A percentile compares a stretch with the other conserved stretches of the same genome.
Evolutionary conservation across 169 alveolate species (phyloP).

Genomic region (Babesia bigemina): DNA sequence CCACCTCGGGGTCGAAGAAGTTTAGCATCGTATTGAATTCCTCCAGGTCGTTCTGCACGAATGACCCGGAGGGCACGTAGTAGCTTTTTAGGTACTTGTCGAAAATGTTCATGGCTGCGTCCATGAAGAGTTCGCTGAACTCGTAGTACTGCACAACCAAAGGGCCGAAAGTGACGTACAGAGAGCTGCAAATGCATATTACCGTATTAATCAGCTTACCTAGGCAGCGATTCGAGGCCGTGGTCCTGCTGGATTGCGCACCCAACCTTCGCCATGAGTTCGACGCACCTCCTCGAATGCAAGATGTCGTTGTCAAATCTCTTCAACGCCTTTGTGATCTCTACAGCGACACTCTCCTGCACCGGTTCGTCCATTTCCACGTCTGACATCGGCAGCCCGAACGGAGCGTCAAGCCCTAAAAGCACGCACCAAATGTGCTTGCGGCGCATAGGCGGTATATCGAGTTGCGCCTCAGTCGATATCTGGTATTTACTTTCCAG

Average conservation of each 20-base stretch:
- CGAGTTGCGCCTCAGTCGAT: constrained; percentile 45
- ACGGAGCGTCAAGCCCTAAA: constrained; percentile 14
- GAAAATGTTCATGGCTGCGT: constrained; percentile 22
- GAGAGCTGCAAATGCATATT: constrained; percentile 16
- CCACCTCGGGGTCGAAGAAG: constrained; percentile 59
- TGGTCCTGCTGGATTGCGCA: constrained; percentile 8
- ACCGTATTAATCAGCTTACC: neutral
- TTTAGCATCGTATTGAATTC: constrained; percentile 62
- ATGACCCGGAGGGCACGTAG: constrained; percentile 56
- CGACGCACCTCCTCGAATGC: constrained; percentile 22
- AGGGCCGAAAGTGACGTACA: constrained; percentile 39
- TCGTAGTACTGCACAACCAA: constrained; percentile 50
- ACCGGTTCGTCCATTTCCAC: neutral
- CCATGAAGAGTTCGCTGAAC: constrained; percentile 22
- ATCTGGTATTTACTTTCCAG: constrained; percentile 28
- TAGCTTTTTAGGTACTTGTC: constrained; percentile 49
- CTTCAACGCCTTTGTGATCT: constrained; percentile 3
- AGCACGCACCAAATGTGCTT: constrained; percentile 55
- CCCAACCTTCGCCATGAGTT: constrained; percentile 8
- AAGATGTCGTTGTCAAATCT: constrained; percentile 39
- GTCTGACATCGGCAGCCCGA: constrained; percentile 19
- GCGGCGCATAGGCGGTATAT: constrained; percentile 50
- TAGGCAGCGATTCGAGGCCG: constrained; percentile 29
- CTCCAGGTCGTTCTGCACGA: constrained; percentile 46
- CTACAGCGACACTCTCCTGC: neutral